Base-by-base conservation (phyloP, 805 yeast genomes). In the Pichia gijzeniarum region DNA sequence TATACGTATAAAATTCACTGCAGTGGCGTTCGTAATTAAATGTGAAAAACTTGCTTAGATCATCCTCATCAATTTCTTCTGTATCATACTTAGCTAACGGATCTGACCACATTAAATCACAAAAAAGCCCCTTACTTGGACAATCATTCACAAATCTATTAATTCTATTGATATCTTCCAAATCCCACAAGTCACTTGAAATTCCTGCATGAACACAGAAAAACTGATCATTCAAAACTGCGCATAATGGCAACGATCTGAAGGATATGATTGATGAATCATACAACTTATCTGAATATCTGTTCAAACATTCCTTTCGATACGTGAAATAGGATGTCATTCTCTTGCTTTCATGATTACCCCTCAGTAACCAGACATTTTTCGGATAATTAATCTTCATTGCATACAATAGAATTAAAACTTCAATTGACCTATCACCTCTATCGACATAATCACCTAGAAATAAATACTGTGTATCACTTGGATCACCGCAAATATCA, bases 161-260 rank as follows among this genome's bases (percentile, higher is more conserved):
- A 35, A 91, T 68, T 34, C 67, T 70, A 28, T 74, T 72, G 28
- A 91, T 66, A 60, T 89, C 96, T 39, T 79, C 79, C 34, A 87
- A 69, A 2, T 82, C 68, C 45, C 72, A 74, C 52, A 91, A 68
- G 43, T 88, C 91, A 4, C 96, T 96, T 8, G 95, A 85, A 12
- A 91, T 71, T 12, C 98, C 98, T 42, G 98, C 99, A 62, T 91
- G 99, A 43, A 89, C 95, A 64, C 98, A 91, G 61, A 91, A 84
- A 56, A 90, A 91, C 64, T 91, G 97, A 50, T 80, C 80, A 67
- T 89, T 90, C 91, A 91, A 80, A 27, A 91, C 70, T 0, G 97
- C 97, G 4, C 95, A 95, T 53, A 91, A 69, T 1, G 98, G 98
- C 52, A 91, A 69, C 1, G 89, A 79, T 61, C 86, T 87, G 67